Evolutionary conservation across 2,329 filamentous ascomycete genomes (phyloP).

Genomic region (Microcyclospora tardicrescens): DNA sequence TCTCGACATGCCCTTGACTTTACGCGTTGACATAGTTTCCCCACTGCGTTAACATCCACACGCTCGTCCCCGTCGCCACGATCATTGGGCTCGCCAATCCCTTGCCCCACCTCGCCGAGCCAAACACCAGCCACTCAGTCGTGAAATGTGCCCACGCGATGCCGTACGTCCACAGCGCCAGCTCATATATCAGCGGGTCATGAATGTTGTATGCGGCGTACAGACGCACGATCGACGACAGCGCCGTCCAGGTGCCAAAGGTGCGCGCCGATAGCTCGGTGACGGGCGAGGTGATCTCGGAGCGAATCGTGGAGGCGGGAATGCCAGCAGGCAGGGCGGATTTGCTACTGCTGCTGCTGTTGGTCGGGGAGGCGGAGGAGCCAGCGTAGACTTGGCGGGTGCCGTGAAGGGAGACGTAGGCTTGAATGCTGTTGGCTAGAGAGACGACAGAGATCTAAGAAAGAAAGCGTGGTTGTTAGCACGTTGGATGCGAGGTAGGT

Average conservation of each 20-base stretch:
- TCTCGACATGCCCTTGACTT: background rate
- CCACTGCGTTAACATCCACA: constrained; percentile 57
- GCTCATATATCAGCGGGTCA: constrained; percentile 59
- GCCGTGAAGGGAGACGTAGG: constrained; percentile 66
- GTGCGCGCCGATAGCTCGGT: constrained; percentile 65
- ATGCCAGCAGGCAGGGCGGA: constrained; percentile 19
- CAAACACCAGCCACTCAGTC: constrained; percentile 69
- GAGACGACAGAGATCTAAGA: constrained; percentile 67
- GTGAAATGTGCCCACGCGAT: constrained; percentile 67
- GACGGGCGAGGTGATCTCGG: constrained; percentile 36
- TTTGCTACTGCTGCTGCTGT: constrained; percentile 3
- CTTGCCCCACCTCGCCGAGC: constrained; percentile 53
- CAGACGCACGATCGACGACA: constrained; percentile 62
- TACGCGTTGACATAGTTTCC: constrained; percentile 11
- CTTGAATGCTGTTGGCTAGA: constrained; percentile 72
- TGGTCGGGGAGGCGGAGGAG: constrained; percentile 37
- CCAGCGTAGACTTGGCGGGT: constrained; percentile 78
- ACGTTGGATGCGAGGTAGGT: background rate
- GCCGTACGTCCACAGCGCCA: constrained; percentile 70
- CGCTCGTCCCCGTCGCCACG: constrained; percentile 41
- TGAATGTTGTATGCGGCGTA: constrained; percentile 76
- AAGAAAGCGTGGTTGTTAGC: constrained; percentile 1
- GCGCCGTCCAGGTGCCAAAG: constrained; percentile 79
- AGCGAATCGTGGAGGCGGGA: constrained; percentile 23
- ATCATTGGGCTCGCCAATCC: constrained; percentile 47